phyloP scores from a whole-genome alignment of 2,329 filamentous ascomycete genomes.

The Dothistroma septosporum region DNA sequence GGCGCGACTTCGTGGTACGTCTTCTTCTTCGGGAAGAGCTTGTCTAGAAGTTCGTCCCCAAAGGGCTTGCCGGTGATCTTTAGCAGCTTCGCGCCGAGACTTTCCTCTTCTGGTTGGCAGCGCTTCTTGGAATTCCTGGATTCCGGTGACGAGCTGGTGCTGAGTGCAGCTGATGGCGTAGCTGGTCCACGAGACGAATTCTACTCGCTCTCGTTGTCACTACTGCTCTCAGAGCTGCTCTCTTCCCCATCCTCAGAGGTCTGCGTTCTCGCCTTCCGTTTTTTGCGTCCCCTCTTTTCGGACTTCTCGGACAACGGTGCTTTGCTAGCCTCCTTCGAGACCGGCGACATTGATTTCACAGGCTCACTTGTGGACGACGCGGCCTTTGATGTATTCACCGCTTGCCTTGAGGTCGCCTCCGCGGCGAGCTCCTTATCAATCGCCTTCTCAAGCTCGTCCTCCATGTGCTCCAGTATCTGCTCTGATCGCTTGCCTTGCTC shows the following conservation, averaged over 20 bases:
- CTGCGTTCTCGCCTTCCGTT: constrained; percentile 34
- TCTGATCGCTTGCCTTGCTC: constrained; percentile 26
- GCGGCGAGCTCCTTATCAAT: background rate
- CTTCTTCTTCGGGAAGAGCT: background rate
- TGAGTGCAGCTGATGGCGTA: background rate
- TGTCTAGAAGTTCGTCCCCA: background rate
- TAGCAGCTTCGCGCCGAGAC: background rate
- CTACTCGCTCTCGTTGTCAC: constrained; percentile 13
- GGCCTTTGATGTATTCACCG: background rate
- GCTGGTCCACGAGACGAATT: background rate
- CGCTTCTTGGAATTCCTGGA: background rate
- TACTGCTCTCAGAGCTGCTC: constrained; percentile 9
- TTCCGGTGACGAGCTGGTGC: background rate
- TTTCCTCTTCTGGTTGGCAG: background rate
- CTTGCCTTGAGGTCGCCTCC: background rate
- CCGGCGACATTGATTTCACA: background rate
- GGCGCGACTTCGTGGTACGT: background rate
- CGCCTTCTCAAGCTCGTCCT: background rate
- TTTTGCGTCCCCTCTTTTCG: constrained; percentile 13
- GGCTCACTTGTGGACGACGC: background rate
- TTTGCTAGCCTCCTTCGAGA: background rate
- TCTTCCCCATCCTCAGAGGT: constrained; percentile 16
- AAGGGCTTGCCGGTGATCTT: background rate
- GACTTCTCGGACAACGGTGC: background rate
- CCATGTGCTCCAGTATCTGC: constrained; percentile 13